A percentile compares a stretch with the other conserved stretches of the same genome.
phyloP scores from a whole-genome alignment of 495 filamentous ascomycete genomes.

The Penicillium canariense region DNA sequence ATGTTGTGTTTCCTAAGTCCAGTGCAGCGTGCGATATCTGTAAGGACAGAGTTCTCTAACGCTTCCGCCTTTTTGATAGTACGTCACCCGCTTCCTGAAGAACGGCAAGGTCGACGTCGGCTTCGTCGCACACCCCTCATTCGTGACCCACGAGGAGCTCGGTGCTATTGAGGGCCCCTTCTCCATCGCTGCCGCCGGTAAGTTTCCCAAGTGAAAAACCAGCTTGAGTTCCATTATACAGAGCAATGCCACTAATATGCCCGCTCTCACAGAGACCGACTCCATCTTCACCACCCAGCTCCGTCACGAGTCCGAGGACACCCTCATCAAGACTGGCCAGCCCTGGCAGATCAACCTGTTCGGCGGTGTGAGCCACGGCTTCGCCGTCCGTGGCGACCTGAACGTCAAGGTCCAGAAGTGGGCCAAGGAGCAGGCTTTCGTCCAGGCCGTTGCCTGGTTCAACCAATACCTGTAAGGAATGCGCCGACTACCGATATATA shows the following conservation, averaged over 20 bases:
- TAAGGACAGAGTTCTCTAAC: background rate
- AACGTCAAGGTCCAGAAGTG: constrained; percentile 61
- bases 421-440: constrained; percentile 83
- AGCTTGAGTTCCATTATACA: too few relatives aligned
- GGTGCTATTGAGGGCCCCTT: constrained; percentile 67
- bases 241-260: background rate
- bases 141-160: constrained; percentile 75
- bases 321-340: constrained; percentile 57
- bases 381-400: constrained; percentile 68
- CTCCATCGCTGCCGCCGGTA: constrained; percentile 71
- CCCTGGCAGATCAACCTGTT: constrained; percentile 83
- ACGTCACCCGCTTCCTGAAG: constrained; percentile 45
- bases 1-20: constrained; percentile 7
- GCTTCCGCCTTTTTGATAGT: constrained; percentile 19
- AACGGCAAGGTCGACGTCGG: constrained; percentile 58
- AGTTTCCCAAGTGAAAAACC: constrained; percentile 16
- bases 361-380: constrained; percentile 75
- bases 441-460: constrained; percentile 80
- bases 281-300: constrained; percentile 72
- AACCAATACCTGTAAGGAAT: constrained; percentile 52
- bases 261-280: constrained; percentile 60
- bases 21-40: too few relatives aligned
- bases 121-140: constrained; percentile 74
- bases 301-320: constrained; percentile 61
- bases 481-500: background rate